Conservation (phyloP, 371 early-diverging fungal species). For the Saksenaea oblongispora region DNA sequence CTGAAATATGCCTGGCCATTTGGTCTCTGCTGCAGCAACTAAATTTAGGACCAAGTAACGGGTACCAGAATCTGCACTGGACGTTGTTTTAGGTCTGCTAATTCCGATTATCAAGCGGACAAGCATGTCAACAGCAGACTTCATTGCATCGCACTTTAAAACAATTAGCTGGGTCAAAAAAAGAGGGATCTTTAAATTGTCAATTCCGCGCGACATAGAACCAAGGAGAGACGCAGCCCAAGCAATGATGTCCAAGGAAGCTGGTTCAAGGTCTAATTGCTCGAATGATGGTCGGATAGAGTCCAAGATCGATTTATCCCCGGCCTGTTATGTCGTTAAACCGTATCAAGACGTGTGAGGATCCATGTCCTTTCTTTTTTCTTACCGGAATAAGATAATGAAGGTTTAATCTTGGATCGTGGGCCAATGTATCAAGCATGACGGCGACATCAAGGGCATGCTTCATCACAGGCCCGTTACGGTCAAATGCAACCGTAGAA, state of each 20-base stretch:
- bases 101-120: constrained; percentile 34
- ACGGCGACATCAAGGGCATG: constrained; percentile 49
- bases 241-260: constrained; percentile 42
- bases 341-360: not conserved
- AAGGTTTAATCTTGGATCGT: constrained; percentile 31
- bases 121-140: constrained; percentile 29
- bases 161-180: constrained; percentile 35
- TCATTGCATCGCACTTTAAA: constrained; percentile 16
- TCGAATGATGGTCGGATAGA: constrained; percentile 37
- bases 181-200: constrained; percentile 38
- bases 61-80: constrained; percentile 17
- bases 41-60: constrained; percentile 33
- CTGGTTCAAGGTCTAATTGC: constrained; percentile 29
- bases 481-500: constrained; percentile 35
- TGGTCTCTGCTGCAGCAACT: constrained; percentile 33
- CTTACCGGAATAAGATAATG: constrained; percentile 38
- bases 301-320: constrained; percentile 38
- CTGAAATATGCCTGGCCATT: constrained; percentile 45
- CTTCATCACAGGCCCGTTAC: constrained; percentile 36
- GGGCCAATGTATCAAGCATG: constrained; percentile 39
- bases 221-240: constrained; percentile 32
- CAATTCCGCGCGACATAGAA: constrained; percentile 11
- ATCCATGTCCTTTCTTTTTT: not conserved
- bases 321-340: constrained; percentile 17
- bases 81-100: constrained; percentile 9